Conservation (phyloP, 805 yeast species). For the Yamadazyma philogaea region DNA sequence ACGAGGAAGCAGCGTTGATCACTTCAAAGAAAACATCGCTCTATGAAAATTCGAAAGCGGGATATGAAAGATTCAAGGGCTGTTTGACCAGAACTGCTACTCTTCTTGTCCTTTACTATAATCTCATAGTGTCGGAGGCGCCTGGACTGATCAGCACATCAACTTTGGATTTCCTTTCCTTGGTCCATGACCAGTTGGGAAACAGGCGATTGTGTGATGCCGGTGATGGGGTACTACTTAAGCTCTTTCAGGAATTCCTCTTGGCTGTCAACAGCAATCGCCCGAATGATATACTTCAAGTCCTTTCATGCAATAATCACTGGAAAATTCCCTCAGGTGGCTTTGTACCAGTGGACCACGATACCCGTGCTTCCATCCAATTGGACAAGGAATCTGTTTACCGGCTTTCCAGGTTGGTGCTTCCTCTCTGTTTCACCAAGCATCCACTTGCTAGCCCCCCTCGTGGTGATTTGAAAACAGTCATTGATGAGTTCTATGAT, state of each 20-base stretch:
- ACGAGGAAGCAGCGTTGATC: conserved; percentile 48
- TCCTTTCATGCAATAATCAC: conserved; percentile 76
- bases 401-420: conserved; percentile 46
- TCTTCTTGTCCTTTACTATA: conserved; percentile 37
- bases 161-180: conserved; percentile 41
- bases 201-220: conserved; percentile 63
- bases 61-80: conserved; percentile 47
- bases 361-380: conserved; percentile 26
- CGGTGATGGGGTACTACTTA: conserved; percentile 59
- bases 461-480: conserved; percentile 67
- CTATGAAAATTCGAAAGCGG: conserved; percentile 37
- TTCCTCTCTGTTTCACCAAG: conserved; percentile 52
- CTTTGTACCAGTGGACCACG: conserved; percentile 67
- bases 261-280: conserved; percentile 31
- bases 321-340: conserved; percentile 56
- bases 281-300: conserved; percentile 71
- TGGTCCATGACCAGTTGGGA: conserved; percentile 76
- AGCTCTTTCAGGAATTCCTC: conserved; percentile 50
- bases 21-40: conserved; percentile 41
- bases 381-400: conserved; percentile 29
- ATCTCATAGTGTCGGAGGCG: not conserved
- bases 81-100: conserved; percentile 38
- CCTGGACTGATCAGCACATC: not conserved
- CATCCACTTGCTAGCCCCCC: conserved; percentile 60
- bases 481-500: conserved; percentile 68